Conservation (phyloP, 768 basidiomycete genomes). For the Paxillus rubicundulus region DNA sequence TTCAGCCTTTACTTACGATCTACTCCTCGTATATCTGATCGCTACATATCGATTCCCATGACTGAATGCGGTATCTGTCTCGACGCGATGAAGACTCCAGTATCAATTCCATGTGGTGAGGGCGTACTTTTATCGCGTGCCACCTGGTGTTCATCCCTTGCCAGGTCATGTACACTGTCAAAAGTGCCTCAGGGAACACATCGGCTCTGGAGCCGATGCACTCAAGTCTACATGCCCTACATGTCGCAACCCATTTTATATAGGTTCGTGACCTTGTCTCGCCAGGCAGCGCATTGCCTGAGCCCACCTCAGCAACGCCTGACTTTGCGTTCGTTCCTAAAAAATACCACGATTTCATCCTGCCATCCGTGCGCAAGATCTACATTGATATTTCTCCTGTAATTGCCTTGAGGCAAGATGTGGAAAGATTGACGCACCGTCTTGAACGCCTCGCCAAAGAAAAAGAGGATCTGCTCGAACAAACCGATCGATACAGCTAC, state of each 20-base stretch:
- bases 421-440: conserved; percentile 37
- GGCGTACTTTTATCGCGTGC: not conserved
- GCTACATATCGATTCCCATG: conserved; percentile 29
- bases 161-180: conserved; percentile 68
- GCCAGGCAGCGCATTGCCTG: not conserved
- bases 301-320: conserved; percentile 37
- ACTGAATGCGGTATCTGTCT: conserved; percentile 61
- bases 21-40: not conserved
- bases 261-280: conserved; percentile 41
- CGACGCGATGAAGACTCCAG: conserved; percentile 51
- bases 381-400: conserved; percentile 44
- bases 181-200: conserved; percentile 47
- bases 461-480: conserved; percentile 42
- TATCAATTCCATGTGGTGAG: conserved; percentile 64
- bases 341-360: conserved; percentile 57
- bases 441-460: conserved; percentile 38
- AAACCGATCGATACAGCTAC: conserved; percentile 41
- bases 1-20: not conserved
- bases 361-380: conserved; percentile 56
- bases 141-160: conserved; percentile 4
- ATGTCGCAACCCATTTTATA: conserved; percentile 53
- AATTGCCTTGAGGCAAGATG: conserved; percentile 26
- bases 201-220: conserved; percentile 28
- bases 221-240: conserved; percentile 53
- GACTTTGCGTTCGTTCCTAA: conserved; percentile 51